phyloP scores from a whole-genome alignment of 2,329 filamentous ascomycete genomes.

The Onygena corvina region DNA sequence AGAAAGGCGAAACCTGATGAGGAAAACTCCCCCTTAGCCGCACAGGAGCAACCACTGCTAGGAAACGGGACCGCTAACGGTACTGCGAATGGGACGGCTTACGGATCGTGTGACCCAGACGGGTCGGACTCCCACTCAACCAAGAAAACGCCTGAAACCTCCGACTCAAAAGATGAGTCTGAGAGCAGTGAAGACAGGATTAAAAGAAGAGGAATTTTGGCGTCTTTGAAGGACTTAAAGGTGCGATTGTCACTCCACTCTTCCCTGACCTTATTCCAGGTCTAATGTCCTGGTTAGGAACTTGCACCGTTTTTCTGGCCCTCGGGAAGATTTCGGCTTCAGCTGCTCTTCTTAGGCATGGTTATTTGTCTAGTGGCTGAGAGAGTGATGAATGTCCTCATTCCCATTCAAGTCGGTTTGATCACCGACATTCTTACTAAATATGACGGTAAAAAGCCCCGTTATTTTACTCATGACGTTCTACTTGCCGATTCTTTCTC shows the following conservation, averaged over 20 bases:
- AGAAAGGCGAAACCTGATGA: conserved; percentile 14
- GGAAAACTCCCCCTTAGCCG: conserved; percentile 18
- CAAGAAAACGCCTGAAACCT: neutral
- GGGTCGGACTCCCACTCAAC: neutral
- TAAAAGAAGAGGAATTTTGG: conserved; percentile 8
- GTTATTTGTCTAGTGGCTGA: conserved; percentile 55
- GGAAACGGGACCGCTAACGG: conserved; percentile 18
- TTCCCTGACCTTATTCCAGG: neutral
- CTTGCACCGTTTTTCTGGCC: conserved; percentile 75
- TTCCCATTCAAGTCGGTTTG: conserved; percentile 70
- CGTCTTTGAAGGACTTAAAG: conserved; percentile 10
- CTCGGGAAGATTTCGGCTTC: conserved; percentile 51
- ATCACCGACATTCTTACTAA: conserved; percentile 58
- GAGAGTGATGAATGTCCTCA: conserved; percentile 62
- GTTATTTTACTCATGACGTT: neutral
- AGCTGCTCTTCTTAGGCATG: conserved; percentile 56
- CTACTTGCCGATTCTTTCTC: neutral
- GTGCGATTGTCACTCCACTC: neutral
- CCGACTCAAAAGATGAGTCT: neutral
- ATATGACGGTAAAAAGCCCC: conserved; percentile 29
- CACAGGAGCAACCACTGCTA: neutral
- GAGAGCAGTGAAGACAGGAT: neutral
- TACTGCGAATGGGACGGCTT: conserved; percentile 21
- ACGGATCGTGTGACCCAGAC: conserved; percentile 18
- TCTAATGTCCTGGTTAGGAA: conserved; percentile 37